phyloP scores from a whole-genome alignment of 2,329 filamentous ascomycete genomes.

The Ophiobolus disseminans region DNA sequence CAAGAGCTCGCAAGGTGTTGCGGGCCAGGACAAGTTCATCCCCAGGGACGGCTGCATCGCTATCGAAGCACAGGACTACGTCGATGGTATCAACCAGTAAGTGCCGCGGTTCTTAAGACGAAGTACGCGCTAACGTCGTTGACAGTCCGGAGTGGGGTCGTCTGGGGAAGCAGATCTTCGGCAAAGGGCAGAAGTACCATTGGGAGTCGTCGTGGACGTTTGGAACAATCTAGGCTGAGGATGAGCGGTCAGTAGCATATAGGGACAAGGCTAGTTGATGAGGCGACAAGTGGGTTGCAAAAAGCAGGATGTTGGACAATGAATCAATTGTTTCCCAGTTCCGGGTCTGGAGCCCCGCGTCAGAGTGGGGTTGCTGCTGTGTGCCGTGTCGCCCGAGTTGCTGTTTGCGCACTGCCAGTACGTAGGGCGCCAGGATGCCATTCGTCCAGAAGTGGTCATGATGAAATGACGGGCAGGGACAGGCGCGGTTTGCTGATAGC shows the following conservation, averaged over 20 bases:
- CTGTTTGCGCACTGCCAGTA: background rate
- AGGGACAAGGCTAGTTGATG: background rate
- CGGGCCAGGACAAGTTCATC: constrained; percentile 40
- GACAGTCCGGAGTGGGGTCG: constrained; percentile 45
- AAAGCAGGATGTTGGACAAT: constrained; percentile 7
- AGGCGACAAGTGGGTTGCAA: background rate
- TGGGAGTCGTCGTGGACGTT: constrained; percentile 45
- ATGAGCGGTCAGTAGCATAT: background rate
- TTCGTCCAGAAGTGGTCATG: constrained; percentile 1
- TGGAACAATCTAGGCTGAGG: constrained; percentile 27
- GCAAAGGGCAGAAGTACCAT: constrained; percentile 42
- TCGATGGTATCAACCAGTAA: constrained; percentile 46
- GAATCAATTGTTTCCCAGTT: background rate
- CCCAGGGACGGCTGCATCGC: constrained; percentile 44
- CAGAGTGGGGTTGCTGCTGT: constrained; percentile 18
- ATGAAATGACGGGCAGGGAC: background rate
- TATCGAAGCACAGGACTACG: constrained; percentile 45
- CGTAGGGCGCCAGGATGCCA: background rate
- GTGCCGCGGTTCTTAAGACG: constrained; percentile 13
- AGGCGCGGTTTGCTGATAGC: constrained; percentile 1
- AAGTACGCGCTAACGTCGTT: constrained; percentile 22
- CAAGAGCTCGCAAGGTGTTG: constrained; percentile 41
- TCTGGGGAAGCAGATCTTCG: constrained; percentile 38
- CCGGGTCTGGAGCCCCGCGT: constrained; percentile 21
- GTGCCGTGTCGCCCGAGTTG: constrained; percentile 10